These are phyloP conservation scores for Tolypocladium paradoxum DNA, from an alignment of 2,329 filamentous ascomycete genomes.

Conservation along the genomic window DNA sequence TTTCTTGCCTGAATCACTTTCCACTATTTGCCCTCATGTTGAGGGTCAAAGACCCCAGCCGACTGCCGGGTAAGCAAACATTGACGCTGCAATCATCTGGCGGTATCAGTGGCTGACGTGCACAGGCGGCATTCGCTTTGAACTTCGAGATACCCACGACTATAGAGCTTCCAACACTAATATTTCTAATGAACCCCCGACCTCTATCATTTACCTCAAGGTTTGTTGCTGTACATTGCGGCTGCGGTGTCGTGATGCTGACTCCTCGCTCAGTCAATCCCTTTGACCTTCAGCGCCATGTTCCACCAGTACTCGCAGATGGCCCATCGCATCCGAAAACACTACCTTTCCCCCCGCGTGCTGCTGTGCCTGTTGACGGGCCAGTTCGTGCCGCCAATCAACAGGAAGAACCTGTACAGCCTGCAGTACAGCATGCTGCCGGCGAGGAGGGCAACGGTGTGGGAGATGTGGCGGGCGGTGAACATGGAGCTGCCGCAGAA, in stretches of 20 bases:
- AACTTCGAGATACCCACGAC: slow-evolving; percentile 65
- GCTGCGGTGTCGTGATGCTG: not conserved
- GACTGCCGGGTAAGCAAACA: slow-evolving; percentile 60
- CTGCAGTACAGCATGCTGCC: slow-evolving; percentile 98
- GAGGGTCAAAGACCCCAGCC: slow-evolving; percentile 79
- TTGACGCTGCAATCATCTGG: not conserved
- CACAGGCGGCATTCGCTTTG: slow-evolving; percentile 65
- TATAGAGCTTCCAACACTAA: slow-evolving; percentile 28
- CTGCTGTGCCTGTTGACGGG: slow-evolving; percentile 81
- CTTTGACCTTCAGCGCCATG: slow-evolving; percentile 83
- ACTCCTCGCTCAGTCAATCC: slow-evolving; percentile 54
- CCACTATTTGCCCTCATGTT: slow-evolving; percentile 96
- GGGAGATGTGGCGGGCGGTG: slow-evolving; percentile 74
- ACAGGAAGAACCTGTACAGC: slow-evolving; percentile 88
- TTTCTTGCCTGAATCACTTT: slow-evolving; percentile 95
- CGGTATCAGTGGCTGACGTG: slow-evolving; percentile 3
- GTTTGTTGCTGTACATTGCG: slow-evolving; percentile 30
- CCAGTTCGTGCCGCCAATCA: slow-evolving; percentile 88
- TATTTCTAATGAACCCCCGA: slow-evolving; percentile 42
- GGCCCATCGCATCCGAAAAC: slow-evolving; percentile 80
- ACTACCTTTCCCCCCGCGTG: slow-evolving; percentile 85
- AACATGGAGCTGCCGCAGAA: slow-evolving; percentile 39
- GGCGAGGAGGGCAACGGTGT: slow-evolving; percentile 64
- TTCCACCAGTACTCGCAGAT: slow-evolving; percentile 97
- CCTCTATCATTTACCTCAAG: slow-evolving; percentile 79